Conservation (phyloP, 805 yeast genomes). For the Candida vartiovaarae region DNA sequence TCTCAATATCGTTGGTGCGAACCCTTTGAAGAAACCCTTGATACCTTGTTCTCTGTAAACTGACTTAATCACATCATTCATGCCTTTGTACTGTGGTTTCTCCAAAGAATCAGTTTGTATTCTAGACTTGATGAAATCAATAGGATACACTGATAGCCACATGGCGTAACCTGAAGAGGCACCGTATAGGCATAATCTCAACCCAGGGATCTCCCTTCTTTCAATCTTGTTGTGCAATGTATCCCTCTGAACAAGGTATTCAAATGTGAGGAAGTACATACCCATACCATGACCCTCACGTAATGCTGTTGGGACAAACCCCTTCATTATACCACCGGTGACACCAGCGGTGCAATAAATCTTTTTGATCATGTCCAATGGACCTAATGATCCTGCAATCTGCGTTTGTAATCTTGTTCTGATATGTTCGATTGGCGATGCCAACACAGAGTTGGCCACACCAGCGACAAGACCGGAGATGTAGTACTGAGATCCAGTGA, state of each 20-base stretch:
- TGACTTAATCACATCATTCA: slow-evolving; percentile 50
- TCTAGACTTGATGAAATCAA: slow-evolving; percentile 86
- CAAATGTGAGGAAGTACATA: slow-evolving; percentile 82
- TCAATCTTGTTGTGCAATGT: slow-evolving; percentile 36
- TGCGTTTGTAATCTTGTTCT: slow-evolving; percentile 93
- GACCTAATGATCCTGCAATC: slow-evolving; percentile 60
- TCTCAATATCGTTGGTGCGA: slow-evolving; percentile 84
- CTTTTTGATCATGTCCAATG: slow-evolving; percentile 61
- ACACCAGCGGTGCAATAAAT: slow-evolving; percentile 46
- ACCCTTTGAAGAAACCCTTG: slow-evolving; percentile 83
- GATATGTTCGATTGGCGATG: slow-evolving; percentile 92
- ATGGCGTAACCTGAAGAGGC: slow-evolving; percentile 85
- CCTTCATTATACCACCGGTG: slow-evolving; percentile 61
- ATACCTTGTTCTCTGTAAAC: slow-evolving; percentile 55
- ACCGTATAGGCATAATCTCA: slow-evolving; percentile 82
- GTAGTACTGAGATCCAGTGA: slow-evolving; percentile 64
- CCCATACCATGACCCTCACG: slow-evolving; percentile 91
- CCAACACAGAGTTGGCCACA: slow-evolving; percentile 77
- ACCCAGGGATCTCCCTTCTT: slow-evolving; percentile 77
- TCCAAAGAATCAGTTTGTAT: slow-evolving; percentile 68
- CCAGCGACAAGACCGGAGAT: slow-evolving; percentile 90
- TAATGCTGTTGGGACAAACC: slow-evolving; percentile 71
- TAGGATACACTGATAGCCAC: slow-evolving; percentile 82
- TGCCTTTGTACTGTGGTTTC: slow-evolving; percentile 51
- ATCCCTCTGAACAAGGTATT: slow-evolving; percentile 71